A percentile compares a stretch with the other conserved stretches of the same genome.
Evolutionary conservation across 2,329 filamentous ascomycete species (phyloP).

Genomic region (Myriosclerotinia scirpicola): DNA sequence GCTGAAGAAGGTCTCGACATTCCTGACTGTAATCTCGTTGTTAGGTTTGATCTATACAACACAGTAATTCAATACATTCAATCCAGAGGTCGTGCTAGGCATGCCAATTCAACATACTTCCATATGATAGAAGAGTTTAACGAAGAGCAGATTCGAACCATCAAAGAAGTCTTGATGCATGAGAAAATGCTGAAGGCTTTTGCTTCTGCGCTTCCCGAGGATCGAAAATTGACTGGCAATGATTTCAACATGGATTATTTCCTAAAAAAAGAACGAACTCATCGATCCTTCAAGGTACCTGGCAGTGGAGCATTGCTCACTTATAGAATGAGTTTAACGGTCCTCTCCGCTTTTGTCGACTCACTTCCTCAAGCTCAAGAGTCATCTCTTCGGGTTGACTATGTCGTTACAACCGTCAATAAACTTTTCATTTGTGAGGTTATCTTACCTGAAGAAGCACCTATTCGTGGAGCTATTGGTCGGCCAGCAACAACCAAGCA

Average conservation of each 20-base stretch:
- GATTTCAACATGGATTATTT: constrained; percentile 58
- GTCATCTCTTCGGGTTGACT: constrained; percentile 49
- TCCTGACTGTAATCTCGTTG: constrained; percentile 64
- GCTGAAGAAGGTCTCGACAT: constrained; percentile 69
- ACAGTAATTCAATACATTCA: constrained; percentile 96
- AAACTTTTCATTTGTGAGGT: constrained; percentile 74
- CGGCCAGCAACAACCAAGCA: constrained; percentile 66
- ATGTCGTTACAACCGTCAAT: constrained; percentile 57
- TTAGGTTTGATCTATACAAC: constrained; percentile 81
- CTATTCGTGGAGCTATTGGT: constrained; percentile 66
- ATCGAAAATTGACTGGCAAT: constrained; percentile 65
- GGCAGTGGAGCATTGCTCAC: constrained; percentile 76
- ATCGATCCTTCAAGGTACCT: constrained; percentile 54
- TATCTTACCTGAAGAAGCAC: constrained; percentile 72
- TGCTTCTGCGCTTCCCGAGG: constrained; percentile 70
- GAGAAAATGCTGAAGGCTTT: constrained; percentile 70
- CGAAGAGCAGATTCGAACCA: constrained; percentile 53
- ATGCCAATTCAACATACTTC: constrained; percentile 73
- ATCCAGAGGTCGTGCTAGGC: constrained; percentile 82
- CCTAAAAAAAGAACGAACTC: constrained; percentile 48
- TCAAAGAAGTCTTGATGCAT: constrained; percentile 60
- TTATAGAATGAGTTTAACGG: constrained; percentile 68
- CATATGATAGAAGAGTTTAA: constrained; percentile 81
- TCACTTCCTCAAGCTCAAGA: constrained; percentile 57
- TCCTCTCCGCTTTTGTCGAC: constrained; percentile 72